Percentiles rank a stretch among this genome's conserved stretches.
Conservation (phyloP, 2,329 filamentous ascomycete species). For the Verticillium nonalfalfae region DNA sequence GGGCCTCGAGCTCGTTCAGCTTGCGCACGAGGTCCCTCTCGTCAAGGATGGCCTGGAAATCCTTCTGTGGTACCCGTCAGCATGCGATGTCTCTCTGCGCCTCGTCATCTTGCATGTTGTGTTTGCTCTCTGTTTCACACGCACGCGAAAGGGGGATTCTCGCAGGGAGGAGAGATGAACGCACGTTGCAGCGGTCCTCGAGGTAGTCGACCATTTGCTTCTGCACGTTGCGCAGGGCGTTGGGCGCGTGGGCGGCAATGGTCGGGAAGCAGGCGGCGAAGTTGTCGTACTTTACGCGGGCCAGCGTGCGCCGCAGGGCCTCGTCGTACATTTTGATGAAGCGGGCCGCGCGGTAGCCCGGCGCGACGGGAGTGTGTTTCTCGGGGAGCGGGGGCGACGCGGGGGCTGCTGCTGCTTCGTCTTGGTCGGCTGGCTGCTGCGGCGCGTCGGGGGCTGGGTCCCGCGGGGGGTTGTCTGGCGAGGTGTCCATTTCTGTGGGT, state of each 20-base stretch:
- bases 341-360: slow-evolving; percentile 50
- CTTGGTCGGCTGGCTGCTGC: neutral
- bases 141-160: neutral
- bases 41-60: slow-evolving; percentile 50
- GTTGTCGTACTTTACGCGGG: slow-evolving; percentile 48
- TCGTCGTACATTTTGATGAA: slow-evolving; percentile 48
- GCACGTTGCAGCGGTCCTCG: slow-evolving; percentile 43
- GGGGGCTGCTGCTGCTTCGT: slow-evolving; percentile 7
- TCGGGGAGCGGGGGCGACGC: slow-evolving; percentile 32
- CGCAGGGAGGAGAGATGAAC: neutral
- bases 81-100: neutral
- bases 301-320: slow-evolving; percentile 47
- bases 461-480: neutral
- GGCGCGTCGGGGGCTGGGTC: neutral
- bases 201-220: slow-evolving; percentile 51
- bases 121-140: too few species aligned
- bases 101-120: neutral
- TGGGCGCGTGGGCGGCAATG: slow-evolving; percentile 43
- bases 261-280: slow-evolving; percentile 58
- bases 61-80: slow-evolving; percentile 27
- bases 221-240: slow-evolving; percentile 48
- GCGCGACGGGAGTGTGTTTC: slow-evolving; percentile 35
- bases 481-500: neutral
- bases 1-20: slow-evolving; percentile 52
- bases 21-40: slow-evolving; percentile 46